phyloP scores from a whole-genome alignment of 2,329 filamentous ascomycete genomes.

The Xylariaceae sp. region DNA sequence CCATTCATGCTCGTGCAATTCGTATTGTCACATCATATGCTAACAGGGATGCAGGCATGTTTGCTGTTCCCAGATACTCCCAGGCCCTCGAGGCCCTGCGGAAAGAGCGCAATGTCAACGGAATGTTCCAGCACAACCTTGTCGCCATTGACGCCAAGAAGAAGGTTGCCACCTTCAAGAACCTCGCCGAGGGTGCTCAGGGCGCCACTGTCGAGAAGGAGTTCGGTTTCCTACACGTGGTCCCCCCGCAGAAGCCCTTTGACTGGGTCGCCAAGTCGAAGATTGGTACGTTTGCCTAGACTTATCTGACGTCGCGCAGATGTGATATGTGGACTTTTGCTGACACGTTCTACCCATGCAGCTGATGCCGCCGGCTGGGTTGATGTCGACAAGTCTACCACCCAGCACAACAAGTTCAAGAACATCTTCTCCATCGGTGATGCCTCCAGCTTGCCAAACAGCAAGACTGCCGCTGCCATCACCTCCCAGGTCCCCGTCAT shows the following conservation, averaged over 20 bases:
- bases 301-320: neutral
- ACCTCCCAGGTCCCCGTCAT: constrained; percentile 41
- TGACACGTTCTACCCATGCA: constrained; percentile 50
- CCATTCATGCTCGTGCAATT: neutral
- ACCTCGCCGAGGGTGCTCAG: constrained; percentile 30
- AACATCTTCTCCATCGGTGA: constrained; percentile 39
- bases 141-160: constrained; percentile 33
- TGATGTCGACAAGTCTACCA: constrained; percentile 33
- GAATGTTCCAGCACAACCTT: constrained; percentile 38
- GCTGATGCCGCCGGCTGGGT: constrained; percentile 36
- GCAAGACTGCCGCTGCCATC: constrained; percentile 43
- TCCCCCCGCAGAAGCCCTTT: constrained; percentile 33
- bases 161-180: constrained; percentile 34
- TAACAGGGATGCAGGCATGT: constrained; percentile 32
- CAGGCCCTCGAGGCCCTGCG: constrained; percentile 34
- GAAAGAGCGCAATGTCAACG: constrained; percentile 34
- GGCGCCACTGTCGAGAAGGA: constrained; percentile 31
- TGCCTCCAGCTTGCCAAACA: constrained; percentile 37
- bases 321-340: neutral
- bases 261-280: constrained; percentile 34
- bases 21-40: neutral
- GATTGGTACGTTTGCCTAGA: constrained; percentile 31
- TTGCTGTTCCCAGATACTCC: constrained; percentile 37
- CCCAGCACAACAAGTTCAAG: constrained; percentile 33
- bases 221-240: constrained; percentile 36